Conservation (phyloP, 2,329 filamentous ascomycete genomes). For the Parasarocladium wereldwijsianum region DNA sequence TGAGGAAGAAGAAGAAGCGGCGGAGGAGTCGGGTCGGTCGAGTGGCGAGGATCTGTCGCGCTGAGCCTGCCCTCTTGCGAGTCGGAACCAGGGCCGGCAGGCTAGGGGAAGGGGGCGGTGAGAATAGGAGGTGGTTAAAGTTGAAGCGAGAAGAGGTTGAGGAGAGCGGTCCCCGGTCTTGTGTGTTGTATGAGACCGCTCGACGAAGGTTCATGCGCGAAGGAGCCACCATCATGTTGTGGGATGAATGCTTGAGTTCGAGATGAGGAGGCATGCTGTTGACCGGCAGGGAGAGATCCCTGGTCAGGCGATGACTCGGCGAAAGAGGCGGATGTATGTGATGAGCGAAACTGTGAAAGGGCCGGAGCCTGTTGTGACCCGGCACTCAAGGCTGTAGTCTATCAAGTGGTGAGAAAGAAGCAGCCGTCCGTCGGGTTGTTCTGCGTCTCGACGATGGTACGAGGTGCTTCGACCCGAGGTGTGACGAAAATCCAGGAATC, state of each 20-base stretch:
- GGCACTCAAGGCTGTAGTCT: no score
- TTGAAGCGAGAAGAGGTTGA: constrained; percentile 48
- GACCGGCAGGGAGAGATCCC: constrained; percentile 1
- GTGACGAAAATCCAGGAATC: no score
- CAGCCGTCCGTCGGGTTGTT: no score
- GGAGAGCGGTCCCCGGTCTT: constrained; percentile 38
- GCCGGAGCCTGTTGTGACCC: no score
- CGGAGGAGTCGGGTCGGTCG: constrained; percentile 44
- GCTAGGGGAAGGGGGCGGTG: constrained; percentile 54
- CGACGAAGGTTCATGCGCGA: constrained; percentile 45
- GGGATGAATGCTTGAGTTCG: constrained; percentile 27
- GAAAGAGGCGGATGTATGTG: no score
- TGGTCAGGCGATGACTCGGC: not conserved
- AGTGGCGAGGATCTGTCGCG: constrained; percentile 22
- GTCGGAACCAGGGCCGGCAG: constrained; percentile 54
- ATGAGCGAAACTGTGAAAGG: no score
- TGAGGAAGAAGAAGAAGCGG: constrained; percentile 36
- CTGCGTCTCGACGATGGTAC: no score
- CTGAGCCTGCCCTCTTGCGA: constrained; percentile 34
- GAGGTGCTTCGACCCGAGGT: no score
- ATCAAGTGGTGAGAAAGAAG: no score
- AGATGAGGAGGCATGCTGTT: constrained; percentile 29
- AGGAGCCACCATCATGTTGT: constrained; percentile 29
- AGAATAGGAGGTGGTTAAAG: constrained; percentile 54
- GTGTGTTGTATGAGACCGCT: constrained; percentile 39